Evolutionary conservation across 305 asterid genomes (phyloP).

Genomic region (Fraxinus greggii): DNA sequence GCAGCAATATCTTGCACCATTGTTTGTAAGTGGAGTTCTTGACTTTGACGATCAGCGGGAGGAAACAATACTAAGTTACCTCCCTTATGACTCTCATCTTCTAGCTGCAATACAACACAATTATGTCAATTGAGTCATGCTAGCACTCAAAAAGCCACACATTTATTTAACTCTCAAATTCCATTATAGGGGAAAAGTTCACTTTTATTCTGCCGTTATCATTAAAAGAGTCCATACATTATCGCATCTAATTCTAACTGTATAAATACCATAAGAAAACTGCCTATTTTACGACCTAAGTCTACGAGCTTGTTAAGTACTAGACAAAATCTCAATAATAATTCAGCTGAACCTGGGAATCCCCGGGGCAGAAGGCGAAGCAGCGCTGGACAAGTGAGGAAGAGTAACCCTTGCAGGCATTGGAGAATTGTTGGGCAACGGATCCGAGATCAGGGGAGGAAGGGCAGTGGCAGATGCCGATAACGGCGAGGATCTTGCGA

Average conservation of each 20-base stretch:
- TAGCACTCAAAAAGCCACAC: neutral
- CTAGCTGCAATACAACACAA: conserved; percentile 53
- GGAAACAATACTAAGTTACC: conserved; percentile 78
- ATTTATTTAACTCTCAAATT: neutral
- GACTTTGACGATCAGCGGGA: conserved; percentile 90
- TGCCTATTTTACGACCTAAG: neutral
- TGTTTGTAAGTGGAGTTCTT: conserved; percentile 89
- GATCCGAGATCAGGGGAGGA: conserved; percentile 77
- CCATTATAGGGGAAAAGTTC: neutral
- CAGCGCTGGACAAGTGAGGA: conserved; percentile 82
- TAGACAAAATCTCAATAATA: neutral
- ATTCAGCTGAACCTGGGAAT: conserved; percentile 57
- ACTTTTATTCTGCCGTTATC: neutral
- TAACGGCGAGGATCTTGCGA: conserved; percentile 78
- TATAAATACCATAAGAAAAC: neutral
- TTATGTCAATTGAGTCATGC: conserved; percentile 17
- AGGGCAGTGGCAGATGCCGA: conserved; percentile 88
- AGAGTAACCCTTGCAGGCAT: conserved; percentile 64
- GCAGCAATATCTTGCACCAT: conserved; percentile 99
- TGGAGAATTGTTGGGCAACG: conserved; percentile 51
- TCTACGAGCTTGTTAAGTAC: neutral
- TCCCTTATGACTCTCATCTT: conserved; percentile 76
- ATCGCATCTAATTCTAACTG: neutral
- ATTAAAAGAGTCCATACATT: neutral
- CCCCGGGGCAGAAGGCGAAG: conserved; percentile 91